These are phyloP conservation scores for Heterobasidion parviporum DNA, from an alignment of 1,284 basidiomycete genomes.

Conservation along the genomic window DNA sequence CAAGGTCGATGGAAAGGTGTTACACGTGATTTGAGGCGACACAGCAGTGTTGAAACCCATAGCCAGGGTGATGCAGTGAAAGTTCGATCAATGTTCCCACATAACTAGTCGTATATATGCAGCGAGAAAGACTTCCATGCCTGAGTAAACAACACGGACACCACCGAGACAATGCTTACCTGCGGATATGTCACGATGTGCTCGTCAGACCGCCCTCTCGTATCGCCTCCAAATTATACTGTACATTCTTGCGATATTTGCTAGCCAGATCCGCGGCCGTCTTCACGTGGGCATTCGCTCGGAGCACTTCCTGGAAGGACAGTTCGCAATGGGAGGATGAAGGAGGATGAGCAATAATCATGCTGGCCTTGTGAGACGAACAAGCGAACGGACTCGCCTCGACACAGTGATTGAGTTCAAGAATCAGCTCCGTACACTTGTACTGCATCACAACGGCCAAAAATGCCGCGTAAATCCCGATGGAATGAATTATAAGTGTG, in stretches of 20 bases:
- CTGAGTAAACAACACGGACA: background rate
- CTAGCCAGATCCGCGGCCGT: conserved; percentile 71
- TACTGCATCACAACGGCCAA: conserved; percentile 34
- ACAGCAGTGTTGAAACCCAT: too few relatives aligned
- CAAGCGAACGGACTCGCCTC: conserved; percentile 28
- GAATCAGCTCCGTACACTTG: conserved; percentile 71
- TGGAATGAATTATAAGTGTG: background rate
- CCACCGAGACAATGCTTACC: background rate
- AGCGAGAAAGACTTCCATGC: background rate
- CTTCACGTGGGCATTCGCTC: conserved; percentile 64
- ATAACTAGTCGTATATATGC: too few relatives aligned
- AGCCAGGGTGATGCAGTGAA: too few relatives aligned
- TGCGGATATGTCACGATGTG: background rate
- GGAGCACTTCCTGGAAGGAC: conserved; percentile 51
- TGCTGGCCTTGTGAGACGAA: too few relatives aligned
- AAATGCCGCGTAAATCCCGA: background rate
- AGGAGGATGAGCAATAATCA: too few relatives aligned
- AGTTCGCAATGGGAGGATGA: background rate
- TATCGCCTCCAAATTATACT: conserved; percentile 75
- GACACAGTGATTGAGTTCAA: conserved; percentile 76
- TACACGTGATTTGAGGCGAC: too few relatives aligned
- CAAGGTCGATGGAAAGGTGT: too few relatives aligned
- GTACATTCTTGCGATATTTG: conserved; percentile 81
- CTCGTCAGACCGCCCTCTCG: background rate
- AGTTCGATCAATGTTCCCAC: too few relatives aligned